These are phyloP conservation scores for Lecanicillium sp. DNA, from an alignment of 2,329 filamentous ascomycete species.

Conservation along the genomic window DNA sequence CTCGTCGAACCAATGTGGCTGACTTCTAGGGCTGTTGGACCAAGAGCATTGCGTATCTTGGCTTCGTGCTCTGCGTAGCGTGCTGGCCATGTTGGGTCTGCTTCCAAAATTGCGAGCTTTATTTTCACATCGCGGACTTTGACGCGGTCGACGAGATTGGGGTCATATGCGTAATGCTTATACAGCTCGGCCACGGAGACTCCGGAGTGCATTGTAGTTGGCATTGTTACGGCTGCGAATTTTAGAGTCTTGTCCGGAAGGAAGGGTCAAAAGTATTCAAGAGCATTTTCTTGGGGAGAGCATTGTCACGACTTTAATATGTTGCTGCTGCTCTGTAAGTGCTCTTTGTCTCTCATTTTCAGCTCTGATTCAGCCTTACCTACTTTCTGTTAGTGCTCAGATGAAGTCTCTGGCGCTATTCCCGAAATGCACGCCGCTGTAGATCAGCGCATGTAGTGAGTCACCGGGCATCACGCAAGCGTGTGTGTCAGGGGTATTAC, in stretches of 20 bases:
- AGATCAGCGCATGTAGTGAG: constrained; percentile 5
- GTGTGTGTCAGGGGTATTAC: background rate
- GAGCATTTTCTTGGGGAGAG: too few species aligned
- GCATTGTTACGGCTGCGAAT: background rate
- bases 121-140: constrained; percentile 4
- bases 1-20: constrained; percentile 37
- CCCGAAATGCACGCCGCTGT: constrained; percentile 5
- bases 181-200: constrained; percentile 1
- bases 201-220: too few species aligned
- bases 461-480: background rate
- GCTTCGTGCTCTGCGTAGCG: constrained; percentile 17
- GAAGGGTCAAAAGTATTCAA: too few species aligned
- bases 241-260: too few species aligned
- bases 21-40: constrained; percentile 21
- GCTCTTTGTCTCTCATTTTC: background rate
- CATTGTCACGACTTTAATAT: background rate
- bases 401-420: background rate
- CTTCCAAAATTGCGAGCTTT: constrained; percentile 6
- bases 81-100: constrained; percentile 5
- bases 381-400: too few species aligned
- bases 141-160: constrained; percentile 7
- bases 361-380: background rate
- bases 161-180: constrained; percentile 6
- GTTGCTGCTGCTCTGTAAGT: background rate
- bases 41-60: constrained; percentile 20